These are phyloP conservation scores for Akebia trifoliata DNA, from an alignment of 164 flowering plant species.

Conservation along the genomic window DNA sequence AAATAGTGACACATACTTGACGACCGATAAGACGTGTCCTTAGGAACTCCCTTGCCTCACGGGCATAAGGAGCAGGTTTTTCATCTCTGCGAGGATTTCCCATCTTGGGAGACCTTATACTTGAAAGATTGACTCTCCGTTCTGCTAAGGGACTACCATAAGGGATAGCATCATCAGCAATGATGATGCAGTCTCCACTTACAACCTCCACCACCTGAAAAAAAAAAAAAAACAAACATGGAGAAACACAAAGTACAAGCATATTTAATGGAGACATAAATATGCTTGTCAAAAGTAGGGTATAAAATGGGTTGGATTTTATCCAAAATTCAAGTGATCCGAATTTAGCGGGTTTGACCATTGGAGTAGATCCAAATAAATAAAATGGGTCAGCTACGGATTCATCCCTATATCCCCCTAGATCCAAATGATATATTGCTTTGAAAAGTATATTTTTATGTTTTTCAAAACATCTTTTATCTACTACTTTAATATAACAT, in stretches of 20 bases:
- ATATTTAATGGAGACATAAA: background rate
- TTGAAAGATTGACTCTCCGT: conserved; percentile 87
- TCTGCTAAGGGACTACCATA: conserved; percentile 90
- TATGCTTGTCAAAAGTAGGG: background rate
- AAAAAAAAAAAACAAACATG: background rate
- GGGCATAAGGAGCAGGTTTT: conserved; percentile 84
- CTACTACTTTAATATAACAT: too few species aligned
- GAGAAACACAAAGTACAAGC: background rate
- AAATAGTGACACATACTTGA: conserved; percentile 42
- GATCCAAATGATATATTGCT: too few species aligned
- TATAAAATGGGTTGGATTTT: too few species aligned
- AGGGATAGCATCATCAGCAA: conserved; percentile 89
- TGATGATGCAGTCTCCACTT: conserved; percentile 90
- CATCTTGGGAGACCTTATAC: conserved; percentile 83
- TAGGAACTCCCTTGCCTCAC: conserved; percentile 86
- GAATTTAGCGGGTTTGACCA: too few species aligned
- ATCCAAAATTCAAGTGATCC: too few species aligned
- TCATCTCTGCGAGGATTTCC: conserved; percentile 89
- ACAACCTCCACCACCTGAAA: conserved; percentile 94
- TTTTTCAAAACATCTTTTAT: too few species aligned
- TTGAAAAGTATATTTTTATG: too few species aligned
- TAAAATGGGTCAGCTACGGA: too few species aligned
- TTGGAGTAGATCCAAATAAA: too few species aligned
- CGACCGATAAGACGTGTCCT: conserved; percentile 79
- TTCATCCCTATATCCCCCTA: too few species aligned